phyloP scores from a whole-genome alignment of 352 stramenopile genomes.

The Phytophthora melonis region DNA sequence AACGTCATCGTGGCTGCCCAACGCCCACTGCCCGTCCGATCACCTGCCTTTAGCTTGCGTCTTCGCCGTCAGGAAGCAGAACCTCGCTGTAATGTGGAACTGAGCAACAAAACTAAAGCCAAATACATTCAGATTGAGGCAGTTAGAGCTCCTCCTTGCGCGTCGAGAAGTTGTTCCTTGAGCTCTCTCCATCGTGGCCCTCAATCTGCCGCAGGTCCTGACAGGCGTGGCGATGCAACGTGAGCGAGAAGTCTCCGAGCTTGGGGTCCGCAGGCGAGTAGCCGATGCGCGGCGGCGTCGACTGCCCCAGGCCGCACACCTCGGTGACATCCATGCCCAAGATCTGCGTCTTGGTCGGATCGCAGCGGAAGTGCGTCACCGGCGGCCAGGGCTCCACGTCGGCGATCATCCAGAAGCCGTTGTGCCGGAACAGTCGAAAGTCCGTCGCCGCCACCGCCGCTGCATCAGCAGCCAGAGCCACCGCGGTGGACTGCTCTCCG shows the following conservation, averaged over 20 bases:
- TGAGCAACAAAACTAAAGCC: slow-evolving; percentile 20
- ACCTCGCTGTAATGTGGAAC: slow-evolving; percentile 63
- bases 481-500: not conserved
- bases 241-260: slow-evolving; percentile 29
- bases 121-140: slow-evolving; percentile 1
- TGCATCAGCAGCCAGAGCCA: not conserved
- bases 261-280: slow-evolving; percentile 45
- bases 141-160: slow-evolving; percentile 47
- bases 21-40: slow-evolving; percentile 75
- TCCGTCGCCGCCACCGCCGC: slow-evolving; percentile 29
- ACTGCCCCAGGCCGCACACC: slow-evolving; percentile 44
- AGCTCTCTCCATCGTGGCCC: not conserved
- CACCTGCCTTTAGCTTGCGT: slow-evolving; percentile 79
- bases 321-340: slow-evolving; percentile 27
- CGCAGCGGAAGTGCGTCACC: slow-evolving; percentile 67
- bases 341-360: slow-evolving; percentile 56
- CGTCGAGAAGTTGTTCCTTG: slow-evolving; percentile 25
- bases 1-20: slow-evolving; percentile 65
- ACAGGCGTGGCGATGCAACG: slow-evolving; percentile 32
- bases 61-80: slow-evolving; percentile 61
- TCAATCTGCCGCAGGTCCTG: slow-evolving; percentile 20
- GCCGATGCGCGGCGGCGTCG: slow-evolving; percentile 46
- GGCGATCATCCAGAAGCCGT: slow-evolving; percentile 76
- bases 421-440: slow-evolving; percentile 67
- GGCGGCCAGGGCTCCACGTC: slow-evolving; percentile 66